Evolutionary conservation across 2,329 filamentous ascomycete genomes (phyloP).

Genomic region (Penicillium sp.): DNA sequence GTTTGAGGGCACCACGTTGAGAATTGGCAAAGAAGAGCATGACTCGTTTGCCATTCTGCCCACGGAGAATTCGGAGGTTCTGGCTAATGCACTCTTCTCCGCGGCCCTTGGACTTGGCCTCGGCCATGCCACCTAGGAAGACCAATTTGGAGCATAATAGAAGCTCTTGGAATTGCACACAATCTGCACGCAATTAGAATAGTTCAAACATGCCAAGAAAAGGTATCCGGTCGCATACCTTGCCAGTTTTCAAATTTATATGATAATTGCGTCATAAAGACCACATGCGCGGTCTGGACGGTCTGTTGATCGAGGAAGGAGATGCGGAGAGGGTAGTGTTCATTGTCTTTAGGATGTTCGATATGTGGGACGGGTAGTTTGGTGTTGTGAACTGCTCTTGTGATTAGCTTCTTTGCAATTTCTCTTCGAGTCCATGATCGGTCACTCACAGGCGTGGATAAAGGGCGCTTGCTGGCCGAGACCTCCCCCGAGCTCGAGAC

Average conservation of each 20-base stretch:
- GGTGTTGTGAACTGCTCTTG: slow-evolving; percentile 42
- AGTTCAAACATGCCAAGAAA: not conserved
- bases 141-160: slow-evolving; percentile 47
- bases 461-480: slow-evolving; percentile 45
- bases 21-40: slow-evolving; percentile 52
- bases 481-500: slow-evolving; percentile 47
- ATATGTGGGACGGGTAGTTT: slow-evolving; percentile 50
- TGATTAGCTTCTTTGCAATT: slow-evolving; percentile 2
- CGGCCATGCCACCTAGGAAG: slow-evolving; percentile 51
- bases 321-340: slow-evolving; percentile 44
- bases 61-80: slow-evolving; percentile 49
- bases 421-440: not conserved
- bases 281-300: slow-evolving; percentile 45
- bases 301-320: slow-evolving; percentile 53
- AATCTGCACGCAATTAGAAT: slow-evolving; percentile 39
- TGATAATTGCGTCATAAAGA: slow-evolving; percentile 49
- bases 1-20: slow-evolving; percentile 48
- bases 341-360: slow-evolving; percentile 48
- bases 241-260: slow-evolving; percentile 52
- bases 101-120: slow-evolving; percentile 52
- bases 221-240: slow-evolving; percentile 34
- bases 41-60: slow-evolving; percentile 42
- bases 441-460: slow-evolving; percentile 47
- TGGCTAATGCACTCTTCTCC: slow-evolving; percentile 55
- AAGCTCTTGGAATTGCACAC: slow-evolving; percentile 49